A percentile compares a stretch with the other conserved stretches of the same genome.
These are phyloP conservation scores for Volutella citrinella DNA, from an alignment of 2,329 filamentous ascomycete genomes.

Conservation along the genomic window DNA sequence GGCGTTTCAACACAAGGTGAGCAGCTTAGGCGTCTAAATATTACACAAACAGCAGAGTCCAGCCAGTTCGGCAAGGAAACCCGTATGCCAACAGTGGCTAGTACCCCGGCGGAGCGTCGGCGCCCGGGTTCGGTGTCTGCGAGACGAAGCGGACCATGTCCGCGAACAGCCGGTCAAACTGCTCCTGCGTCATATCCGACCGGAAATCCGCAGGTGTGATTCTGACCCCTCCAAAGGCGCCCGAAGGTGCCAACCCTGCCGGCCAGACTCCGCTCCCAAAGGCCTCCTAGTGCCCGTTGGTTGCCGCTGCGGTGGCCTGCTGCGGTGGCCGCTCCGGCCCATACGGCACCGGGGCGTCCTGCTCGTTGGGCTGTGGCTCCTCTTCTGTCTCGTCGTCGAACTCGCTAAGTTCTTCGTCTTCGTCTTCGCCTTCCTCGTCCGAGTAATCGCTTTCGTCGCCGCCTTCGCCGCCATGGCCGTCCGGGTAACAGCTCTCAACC, in stretches of 20 bases:
- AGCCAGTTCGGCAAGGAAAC: conserved; percentile 15
- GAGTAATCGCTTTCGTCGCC: conserved; percentile 63
- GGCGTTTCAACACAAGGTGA: conserved; percentile 22
- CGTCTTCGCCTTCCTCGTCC: conserved; percentile 61
- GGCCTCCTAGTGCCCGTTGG: conserved; percentile 43
- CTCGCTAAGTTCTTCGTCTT: conserved; percentile 61
- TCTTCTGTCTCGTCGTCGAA: conserved; percentile 62
- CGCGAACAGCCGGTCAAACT: conserved; percentile 9
- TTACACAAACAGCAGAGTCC: conserved; percentile 22
- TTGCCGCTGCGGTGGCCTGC: conserved; percentile 30
- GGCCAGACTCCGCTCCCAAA: conserved; percentile 7
- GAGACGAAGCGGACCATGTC: conserved; percentile 8
- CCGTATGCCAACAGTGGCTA: conserved; percentile 11
- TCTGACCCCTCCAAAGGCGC: conserved; percentile 1
- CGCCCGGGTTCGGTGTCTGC: conserved; percentile 3
- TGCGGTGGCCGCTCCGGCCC: conserved; percentile 48
- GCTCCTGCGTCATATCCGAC: conserved; percentile 4
- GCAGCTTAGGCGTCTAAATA: conserved; percentile 23
- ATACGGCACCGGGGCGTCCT: conserved; percentile 39
- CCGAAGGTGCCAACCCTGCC: background rate
- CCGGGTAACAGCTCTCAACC: conserved; percentile 58
- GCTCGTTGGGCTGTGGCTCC: conserved; percentile 38
- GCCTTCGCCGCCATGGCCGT: conserved; percentile 45
- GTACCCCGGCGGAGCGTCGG: conserved; percentile 12
- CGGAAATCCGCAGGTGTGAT: conserved; percentile 3